Evolutionary conservation across 2,329 filamentous ascomycete genomes (phyloP).

Genomic region (Neurospora sp.): DNA sequence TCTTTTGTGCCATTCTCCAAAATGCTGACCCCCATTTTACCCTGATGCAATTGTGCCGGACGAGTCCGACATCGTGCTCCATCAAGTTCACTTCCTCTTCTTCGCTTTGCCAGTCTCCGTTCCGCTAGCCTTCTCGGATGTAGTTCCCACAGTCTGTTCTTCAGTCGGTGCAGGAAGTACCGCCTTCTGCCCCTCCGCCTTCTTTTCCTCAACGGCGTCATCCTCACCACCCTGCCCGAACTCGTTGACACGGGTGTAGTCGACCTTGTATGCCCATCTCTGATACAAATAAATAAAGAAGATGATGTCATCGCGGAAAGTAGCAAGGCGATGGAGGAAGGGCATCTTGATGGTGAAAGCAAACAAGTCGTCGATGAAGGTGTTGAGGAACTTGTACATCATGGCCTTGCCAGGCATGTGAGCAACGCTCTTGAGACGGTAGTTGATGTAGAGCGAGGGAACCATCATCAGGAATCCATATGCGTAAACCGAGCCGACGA

Average conservation of each 20-base stretch:
- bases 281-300: slow-evolving; percentile 98
- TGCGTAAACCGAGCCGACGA: slow-evolving; percentile 92
- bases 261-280: slow-evolving; percentile 81
- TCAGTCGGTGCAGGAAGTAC: slow-evolving; percentile 20
- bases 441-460: slow-evolving; percentile 96
- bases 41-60: neutral
- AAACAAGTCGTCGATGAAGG: slow-evolving; percentile 97
- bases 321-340: slow-evolving; percentile 80
- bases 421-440: slow-evolving; percentile 86
- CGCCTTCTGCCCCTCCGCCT: slow-evolving; percentile 29
- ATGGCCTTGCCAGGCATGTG: slow-evolving; percentile 96
- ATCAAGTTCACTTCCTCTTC: slow-evolving; percentile 29
- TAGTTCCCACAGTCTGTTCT: slow-evolving; percentile 27
- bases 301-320: slow-evolving; percentile 88
- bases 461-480: slow-evolving; percentile 99
- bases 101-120: slow-evolving; percentile 37
- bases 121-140: slow-evolving; percentile 38
- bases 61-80: neutral
- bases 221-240: slow-evolving; percentile 98
- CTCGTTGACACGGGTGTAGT: slow-evolving; percentile 89
- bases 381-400: slow-evolving; percentile 98
- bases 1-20: neutral
- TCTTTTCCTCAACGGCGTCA: slow-evolving; percentile 44
- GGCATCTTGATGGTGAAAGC: slow-evolving; percentile 99
- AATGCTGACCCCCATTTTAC: neutral